Percentiles rank a stretch among this genome's conserved stretches.
phyloP scores from a whole-genome alignment of 164 flowering plant species.

The Tetracentron sinense region DNA sequence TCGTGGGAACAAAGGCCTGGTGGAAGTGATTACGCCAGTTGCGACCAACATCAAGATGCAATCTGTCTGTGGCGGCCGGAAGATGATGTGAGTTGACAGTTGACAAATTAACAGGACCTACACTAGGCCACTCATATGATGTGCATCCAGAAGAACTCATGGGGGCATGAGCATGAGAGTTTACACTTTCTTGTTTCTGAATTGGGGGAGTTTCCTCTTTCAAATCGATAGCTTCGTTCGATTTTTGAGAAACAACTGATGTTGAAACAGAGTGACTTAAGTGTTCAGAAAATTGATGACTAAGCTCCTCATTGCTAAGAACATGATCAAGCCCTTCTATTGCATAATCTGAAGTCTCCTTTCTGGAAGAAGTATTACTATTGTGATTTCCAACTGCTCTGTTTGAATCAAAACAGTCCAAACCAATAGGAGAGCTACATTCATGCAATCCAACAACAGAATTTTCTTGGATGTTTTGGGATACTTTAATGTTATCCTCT shows the following conservation, averaged over 20 bases:
- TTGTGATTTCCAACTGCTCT: conserved; percentile 17
- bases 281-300: conserved; percentile 15
- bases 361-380: conserved; percentile 11
- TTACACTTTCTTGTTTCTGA: conserved; percentile 29
- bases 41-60: conserved; percentile 88
- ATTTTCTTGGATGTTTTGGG: conserved; percentile 16
- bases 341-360: conserved; percentile 10
- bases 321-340: conserved; percentile 17
- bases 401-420: conserved; percentile 9
- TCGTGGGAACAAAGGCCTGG: conserved; percentile 51
- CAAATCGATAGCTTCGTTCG: conserved; percentile 16
- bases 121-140: conserved; percentile 85
- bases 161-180: conserved; percentile 22
- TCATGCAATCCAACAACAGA: conserved; percentile 10
- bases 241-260: conserved; percentile 16
- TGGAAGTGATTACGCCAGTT: conserved; percentile 67
- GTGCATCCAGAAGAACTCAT: conserved; percentile 35
- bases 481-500: conserved; percentile 12
- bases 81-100: conserved; percentile 49
- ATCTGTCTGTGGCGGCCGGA: conserved; percentile 83
- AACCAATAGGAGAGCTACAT: conserved; percentile 9
- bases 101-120: conserved; percentile 52
- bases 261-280: conserved; percentile 16
- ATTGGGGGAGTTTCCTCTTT: conserved; percentile 26
- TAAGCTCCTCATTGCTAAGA: conserved; percentile 14